Evolutionary conservation across 371 early-diverging fungal species (phyloP), one percentile per base, ranked within the genome.

Genomic region (Apophysomyces variabilis): DNA sequence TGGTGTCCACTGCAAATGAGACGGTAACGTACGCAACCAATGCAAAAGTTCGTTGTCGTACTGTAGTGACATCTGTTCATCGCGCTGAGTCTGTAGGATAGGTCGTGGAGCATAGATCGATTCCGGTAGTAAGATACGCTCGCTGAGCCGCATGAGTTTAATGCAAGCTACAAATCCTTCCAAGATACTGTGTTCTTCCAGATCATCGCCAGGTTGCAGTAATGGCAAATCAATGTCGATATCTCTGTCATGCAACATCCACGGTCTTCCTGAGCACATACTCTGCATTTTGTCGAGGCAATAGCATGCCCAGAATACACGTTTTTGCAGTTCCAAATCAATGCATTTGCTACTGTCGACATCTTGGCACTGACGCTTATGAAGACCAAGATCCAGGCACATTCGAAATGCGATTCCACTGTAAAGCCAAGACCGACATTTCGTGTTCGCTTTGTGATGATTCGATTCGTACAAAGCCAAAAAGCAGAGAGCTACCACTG

Each of bases 1-100:
- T 21, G 71, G 70, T 0, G 71, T 73, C 78, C 78, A 78, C 59
- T 78, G 75, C 5, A 78, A 44, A 56, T 70, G 73, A 7, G 62
- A 11, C 1, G 78, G 73, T n/a, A 78, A 57, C 5, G 58, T 39
- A 7, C 67, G 75, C 21, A 78, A 47, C 75, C 75, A 75, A 16
- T 67, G 47, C 36, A 72, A 56, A 50, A 75, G 60, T 41, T 72
- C 60, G 39, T 66, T 62, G 36, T 73, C 67, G 21, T 70, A 58
- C 11, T 65, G 59, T 9, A 69, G 56, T 9, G 72, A 76, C 21
- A 67, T 44, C 64, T 74, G 72, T 39, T 71, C 73, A 35, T 73
- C 71, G 9, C 68, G 61, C 16, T 65, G 65, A 0, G 72, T 69
- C 1, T 65, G 69, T 36, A 71, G 54, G 14, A 67, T 39, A 14